phyloP scores from a whole-genome alignment of 2,329 filamentous ascomycete species.

The Aspergillus costaricaensis region DNA sequence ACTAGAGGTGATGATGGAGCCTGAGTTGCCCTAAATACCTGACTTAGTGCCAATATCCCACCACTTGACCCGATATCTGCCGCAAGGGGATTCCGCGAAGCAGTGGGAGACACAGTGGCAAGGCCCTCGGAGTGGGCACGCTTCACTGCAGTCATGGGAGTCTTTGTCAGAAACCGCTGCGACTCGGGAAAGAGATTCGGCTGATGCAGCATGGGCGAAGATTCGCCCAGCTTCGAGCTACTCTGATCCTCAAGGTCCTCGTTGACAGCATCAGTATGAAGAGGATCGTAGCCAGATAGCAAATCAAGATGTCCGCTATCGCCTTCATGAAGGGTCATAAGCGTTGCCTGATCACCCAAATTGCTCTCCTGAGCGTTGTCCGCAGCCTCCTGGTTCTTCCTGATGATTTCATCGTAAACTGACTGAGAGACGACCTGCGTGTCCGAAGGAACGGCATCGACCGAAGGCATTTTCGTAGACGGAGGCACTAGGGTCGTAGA shows the following conservation, averaged over 20 bases:
- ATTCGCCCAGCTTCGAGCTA: constrained; percentile 35
- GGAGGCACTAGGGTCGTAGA: constrained; percentile 21
- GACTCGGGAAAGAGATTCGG: constrained; percentile 50
- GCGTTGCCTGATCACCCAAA: constrained; percentile 35
- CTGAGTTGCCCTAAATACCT: constrained; percentile 53
- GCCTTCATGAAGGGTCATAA: constrained; percentile 43
- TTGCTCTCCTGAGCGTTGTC: constrained; percentile 26
- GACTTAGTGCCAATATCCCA: constrained; percentile 48
- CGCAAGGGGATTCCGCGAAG: constrained; percentile 47
- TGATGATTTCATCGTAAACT: constrained; percentile 44
- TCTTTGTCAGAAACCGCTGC: constrained; percentile 47
- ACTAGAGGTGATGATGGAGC: constrained; percentile 49
- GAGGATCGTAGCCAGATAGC: constrained; percentile 40
- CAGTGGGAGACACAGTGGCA: constrained; percentile 39
- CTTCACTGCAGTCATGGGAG: constrained; percentile 44
- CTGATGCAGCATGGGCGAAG: constrained; percentile 41
- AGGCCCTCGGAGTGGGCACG: constrained; percentile 31
- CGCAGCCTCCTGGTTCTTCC: constrained; percentile 36
- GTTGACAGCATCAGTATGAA: constrained; percentile 23
- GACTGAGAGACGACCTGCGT: constrained; percentile 50
- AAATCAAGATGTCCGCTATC: constrained; percentile 49
- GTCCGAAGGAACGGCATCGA: constrained; percentile 40
- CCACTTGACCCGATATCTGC: constrained; percentile 38
- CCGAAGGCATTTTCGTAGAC: constrained; percentile 36
- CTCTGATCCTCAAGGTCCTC: constrained; percentile 54